Conservation (phyloP, 2,329 filamentous ascomycete genomes). For the Fusarium pseudograminearum region DNA sequence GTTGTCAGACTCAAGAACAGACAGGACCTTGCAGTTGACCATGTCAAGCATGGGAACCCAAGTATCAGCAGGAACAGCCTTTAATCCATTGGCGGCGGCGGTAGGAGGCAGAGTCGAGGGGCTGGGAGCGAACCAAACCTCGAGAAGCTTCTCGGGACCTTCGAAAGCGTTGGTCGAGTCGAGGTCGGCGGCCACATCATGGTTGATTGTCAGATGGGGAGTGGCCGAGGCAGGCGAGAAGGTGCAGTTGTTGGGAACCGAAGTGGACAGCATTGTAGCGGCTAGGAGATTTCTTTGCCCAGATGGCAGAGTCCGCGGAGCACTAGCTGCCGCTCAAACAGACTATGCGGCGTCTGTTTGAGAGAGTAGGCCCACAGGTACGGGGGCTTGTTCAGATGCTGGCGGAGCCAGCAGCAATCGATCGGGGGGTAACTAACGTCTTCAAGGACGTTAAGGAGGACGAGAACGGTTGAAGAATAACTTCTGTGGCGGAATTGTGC, state of each 20-base stretch:
- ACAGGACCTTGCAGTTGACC: slow-evolving; percentile 98
- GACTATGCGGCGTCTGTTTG: slow-evolving; percentile 93
- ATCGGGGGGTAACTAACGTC: slow-evolving; percentile 65
- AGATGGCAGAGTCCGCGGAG: slow-evolving; percentile 76
- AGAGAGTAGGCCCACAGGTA: slow-evolving; percentile 97
- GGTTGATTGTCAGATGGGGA: slow-evolving; percentile 95
- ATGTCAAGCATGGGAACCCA: slow-evolving; percentile 99
- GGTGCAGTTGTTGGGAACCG: slow-evolving; percentile 83
- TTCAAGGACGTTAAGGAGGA: slow-evolving; percentile 89
- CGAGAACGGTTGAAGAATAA: slow-evolving; percentile 83
- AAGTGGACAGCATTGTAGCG: slow-evolving; percentile 79
- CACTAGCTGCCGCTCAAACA: slow-evolving; percentile 98
- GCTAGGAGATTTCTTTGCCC: slow-evolving; percentile 48
- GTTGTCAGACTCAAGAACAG: slow-evolving; percentile 90
- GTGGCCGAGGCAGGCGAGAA: slow-evolving; percentile 85
- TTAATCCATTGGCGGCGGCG: slow-evolving; percentile 81
- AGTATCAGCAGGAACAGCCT: slow-evolving; percentile 82
- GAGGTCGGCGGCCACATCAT: slow-evolving; percentile 90
- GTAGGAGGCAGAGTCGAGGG: slow-evolving; percentile 77
- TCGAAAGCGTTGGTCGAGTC: slow-evolving; percentile 98
- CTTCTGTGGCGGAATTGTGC: slow-evolving; percentile 90
- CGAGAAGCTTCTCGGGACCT: slow-evolving; percentile 97
- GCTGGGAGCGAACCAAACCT: slow-evolving; percentile 96
- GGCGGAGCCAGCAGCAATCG: slow-evolving; percentile 88
- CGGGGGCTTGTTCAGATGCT: slow-evolving; percentile 73